Conservation (phyloP, 139 green algal genomes). For the Coccomyxa sp. region DNA sequence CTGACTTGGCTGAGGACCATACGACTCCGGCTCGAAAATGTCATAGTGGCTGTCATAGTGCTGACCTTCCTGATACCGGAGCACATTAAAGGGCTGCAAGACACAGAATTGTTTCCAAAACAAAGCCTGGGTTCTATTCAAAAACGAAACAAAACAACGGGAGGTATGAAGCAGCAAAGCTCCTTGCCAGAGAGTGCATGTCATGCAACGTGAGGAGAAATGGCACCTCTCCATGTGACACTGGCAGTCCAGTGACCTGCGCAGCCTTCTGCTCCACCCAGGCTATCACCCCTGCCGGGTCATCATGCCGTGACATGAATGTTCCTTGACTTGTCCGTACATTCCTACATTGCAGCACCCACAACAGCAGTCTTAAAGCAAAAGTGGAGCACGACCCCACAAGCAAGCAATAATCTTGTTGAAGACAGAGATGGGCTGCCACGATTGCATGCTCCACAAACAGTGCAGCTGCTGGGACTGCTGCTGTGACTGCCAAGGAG, state of each 20-base stretch:
- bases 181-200: neutral
- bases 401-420: neutral
- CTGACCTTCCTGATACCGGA: slow-evolving; percentile 46
- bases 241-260: slow-evolving; percentile 26
- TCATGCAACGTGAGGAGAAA: neutral
- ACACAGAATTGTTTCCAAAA: neutral
- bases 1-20: slow-evolving; percentile 66
- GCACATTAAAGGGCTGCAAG: slow-evolving; percentile 51
- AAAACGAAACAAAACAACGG: neutral
- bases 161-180: neutral
- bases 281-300: slow-evolving; percentile 38
- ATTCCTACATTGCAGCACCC: slow-evolving; percentile 14
- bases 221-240: slow-evolving; percentile 36
- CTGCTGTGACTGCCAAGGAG: neutral
- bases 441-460: neutral
- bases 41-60: slow-evolving; percentile 59
- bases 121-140: neutral
- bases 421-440: neutral
- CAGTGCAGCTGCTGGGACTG: neutral
- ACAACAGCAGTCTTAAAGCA: neutral
- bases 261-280: slow-evolving; percentile 47
- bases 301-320: slow-evolving; percentile 35
- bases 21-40: slow-evolving; percentile 52
- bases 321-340: slow-evolving; percentile 43
- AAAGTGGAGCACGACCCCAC: neutral